Percentiles rank a stretch among this genome's conserved stretches.
Evolutionary conservation across 805 yeast genomes (phyloP).

Genomic region (Kluyveromyces wickerhamii): DNA sequence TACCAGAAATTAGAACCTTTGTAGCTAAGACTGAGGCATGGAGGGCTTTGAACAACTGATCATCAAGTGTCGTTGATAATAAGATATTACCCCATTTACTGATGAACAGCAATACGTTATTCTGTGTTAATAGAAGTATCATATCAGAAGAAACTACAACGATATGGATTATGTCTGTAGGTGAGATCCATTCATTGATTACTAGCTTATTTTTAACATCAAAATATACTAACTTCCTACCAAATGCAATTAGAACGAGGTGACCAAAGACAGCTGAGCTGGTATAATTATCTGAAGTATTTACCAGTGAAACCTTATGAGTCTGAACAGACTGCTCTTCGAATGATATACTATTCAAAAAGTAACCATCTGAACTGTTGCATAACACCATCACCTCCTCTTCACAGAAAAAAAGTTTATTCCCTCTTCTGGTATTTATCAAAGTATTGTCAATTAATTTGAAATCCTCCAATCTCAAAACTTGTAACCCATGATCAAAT

Average conservation of each 20-base stretch:
- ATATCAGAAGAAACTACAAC: constrained; percentile 14
- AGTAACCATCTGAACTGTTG: constrained; percentile 5
- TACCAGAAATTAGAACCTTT: not conserved
- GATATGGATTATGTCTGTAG: constrained; percentile 16
- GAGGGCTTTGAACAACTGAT: not conserved
- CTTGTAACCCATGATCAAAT: constrained; percentile 26
- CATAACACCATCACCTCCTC: constrained; percentile 18
- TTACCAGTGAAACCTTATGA: constrained; percentile 5
- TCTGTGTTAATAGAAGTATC: constrained; percentile 16
- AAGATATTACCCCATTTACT: constrained; percentile 24
- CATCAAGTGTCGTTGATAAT: constrained; percentile 12
- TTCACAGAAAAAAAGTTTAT: constrained; percentile 12
- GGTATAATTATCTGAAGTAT: constrained; percentile 8
- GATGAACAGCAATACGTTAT: constrained; percentile 18
- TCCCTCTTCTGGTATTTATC: constrained; percentile 17
- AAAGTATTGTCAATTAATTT: constrained; percentile 20
- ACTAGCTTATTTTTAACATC: constrained; percentile 13
- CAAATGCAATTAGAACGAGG: constrained; percentile 14
- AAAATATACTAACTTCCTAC: constrained; percentile 14
- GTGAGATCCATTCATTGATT: constrained; percentile 9
- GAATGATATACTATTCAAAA: constrained; percentile 15
- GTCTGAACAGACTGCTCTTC: constrained; percentile 10
- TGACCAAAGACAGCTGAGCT: constrained; percentile 11
- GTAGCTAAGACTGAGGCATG: not conserved
- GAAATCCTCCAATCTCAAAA: constrained; percentile 20